Evolutionary conservation across 2,329 filamentous ascomycete species (phyloP), one percentile per base, ranked within the genome.

Genomic region (Scedosporium aurantiacum): DNA sequence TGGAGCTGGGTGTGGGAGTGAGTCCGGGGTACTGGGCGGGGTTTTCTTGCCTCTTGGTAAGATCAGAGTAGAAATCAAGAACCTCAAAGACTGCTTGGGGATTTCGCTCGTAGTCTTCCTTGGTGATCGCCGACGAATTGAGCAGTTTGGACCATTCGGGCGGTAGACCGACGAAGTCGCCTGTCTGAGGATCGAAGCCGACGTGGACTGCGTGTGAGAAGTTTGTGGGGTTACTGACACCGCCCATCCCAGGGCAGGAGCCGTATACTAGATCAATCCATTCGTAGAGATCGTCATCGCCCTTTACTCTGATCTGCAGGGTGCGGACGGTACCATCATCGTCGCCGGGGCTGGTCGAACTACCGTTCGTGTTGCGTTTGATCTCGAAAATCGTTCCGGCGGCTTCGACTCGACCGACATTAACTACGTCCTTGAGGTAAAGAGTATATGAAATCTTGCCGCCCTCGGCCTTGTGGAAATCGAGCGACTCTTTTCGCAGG

Each of bases 261-360:
- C 93, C 91, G 72, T 97, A 97, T 66, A 99, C 95, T 72, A 92
- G 90, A 74, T 99, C 94, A 69, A 97, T 96, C 94, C 94, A 99
- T 69, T 96, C 91, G 74, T 99, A 99, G 60, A 99, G 85, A 67
- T 99, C 94, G 70, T 96, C 93, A 70, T 99, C 94, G 62, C 87
- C 89, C 75, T 97, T 96, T 68, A 97, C 91, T 72, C 89, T 91
- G 73, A 96, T 94, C 65, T 94, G 91, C 60, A 97, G 84, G 3
- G 90, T 89, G 72, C 89, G 91, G 63, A 87, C 89, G 7, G 87
- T 83, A 40, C 90, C 86, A 65, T 97, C 93, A 66, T 91, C 87
- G 55, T 89, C 89, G 59, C 87, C 84, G 10, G 91, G 83, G 63
- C 88, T 90, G 58, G 82, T 84, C 56, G 87, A 90, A 45, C 81